A percentile compares a stretch with the other conserved stretches of the same genome.
Evolutionary conservation across 1,284 basidiomycete species (phyloP).

Genomic region (Cutaneotrichosporon cutaneum): DNA sequence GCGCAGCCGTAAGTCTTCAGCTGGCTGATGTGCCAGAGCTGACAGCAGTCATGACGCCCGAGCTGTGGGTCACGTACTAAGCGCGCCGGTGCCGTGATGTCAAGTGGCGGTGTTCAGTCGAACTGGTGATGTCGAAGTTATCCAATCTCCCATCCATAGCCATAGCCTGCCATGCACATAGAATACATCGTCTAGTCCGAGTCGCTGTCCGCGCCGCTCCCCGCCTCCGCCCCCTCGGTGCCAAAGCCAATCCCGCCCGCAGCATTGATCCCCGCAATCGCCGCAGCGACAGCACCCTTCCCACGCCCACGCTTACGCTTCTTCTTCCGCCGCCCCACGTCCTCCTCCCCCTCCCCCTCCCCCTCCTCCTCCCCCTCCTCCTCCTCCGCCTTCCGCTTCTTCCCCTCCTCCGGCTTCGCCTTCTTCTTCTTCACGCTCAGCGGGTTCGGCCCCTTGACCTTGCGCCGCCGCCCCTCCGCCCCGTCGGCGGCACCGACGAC

Average conservation of each 20-base stretch:
- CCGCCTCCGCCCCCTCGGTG: constrained; percentile 9
- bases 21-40: background rate
- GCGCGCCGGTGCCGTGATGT: background rate
- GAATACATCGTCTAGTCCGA: constrained; percentile 20
- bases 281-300: constrained; percentile 41
- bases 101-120: background rate
- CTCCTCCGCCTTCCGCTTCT: constrained; percentile 20
- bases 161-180: background rate
- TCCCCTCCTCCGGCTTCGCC: constrained; percentile 22
- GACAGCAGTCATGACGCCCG: constrained; percentile 35
- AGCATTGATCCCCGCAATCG: constrained; percentile 40
- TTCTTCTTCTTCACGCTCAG: constrained; percentile 89
- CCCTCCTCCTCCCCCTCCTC: constrained; percentile 18
- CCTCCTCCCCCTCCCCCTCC: constrained; percentile 22
- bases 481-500: constrained; percentile 61
- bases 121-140: background rate
- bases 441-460: constrained; percentile 86
- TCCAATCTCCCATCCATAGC: background rate
- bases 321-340: constrained; percentile 33
- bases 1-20: background rate
- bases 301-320: constrained; percentile 42
- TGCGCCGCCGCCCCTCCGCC: constrained; percentile 61
- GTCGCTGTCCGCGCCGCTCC: constrained; percentile 6
- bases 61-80: constrained; percentile 44
- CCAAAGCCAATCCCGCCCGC: constrained; percentile 18